A percentile compares a stretch with the other conserved stretches of the same genome.
These are phyloP conservation scores for Mallotus japonicus DNA, from an alignment of 441 rosid genomes.

Conservation along the genomic window DNA sequence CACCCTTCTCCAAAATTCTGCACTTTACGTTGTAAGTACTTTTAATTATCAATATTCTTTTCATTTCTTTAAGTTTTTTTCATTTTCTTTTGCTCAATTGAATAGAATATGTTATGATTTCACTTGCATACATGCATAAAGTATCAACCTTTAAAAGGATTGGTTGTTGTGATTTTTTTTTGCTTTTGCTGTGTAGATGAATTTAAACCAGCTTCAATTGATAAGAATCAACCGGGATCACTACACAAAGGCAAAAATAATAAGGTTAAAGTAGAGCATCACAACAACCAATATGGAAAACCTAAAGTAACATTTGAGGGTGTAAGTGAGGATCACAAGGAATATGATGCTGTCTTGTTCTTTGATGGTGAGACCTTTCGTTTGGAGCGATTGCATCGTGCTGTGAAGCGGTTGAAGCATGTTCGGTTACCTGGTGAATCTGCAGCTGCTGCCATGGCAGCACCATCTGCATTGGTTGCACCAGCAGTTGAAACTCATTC, in stretches of 20 bases:
- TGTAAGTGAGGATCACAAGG: conserved; percentile 71
- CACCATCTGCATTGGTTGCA: conserved; percentile 33
- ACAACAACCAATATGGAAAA: conserved; percentile 71
- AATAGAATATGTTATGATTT: not conserved
- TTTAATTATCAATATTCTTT: not conserved
- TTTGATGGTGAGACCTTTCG: conserved; percentile 69
- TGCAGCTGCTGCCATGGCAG: conserved; percentile 32
- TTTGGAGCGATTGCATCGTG: conserved; percentile 69
- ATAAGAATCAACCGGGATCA: conserved; percentile 60
- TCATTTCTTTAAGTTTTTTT: conserved; percentile 27
- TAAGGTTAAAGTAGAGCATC: conserved; percentile 71
- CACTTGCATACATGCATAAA: not conserved
- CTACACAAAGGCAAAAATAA: conserved; percentile 64
- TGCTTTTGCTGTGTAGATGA: conserved; percentile 43
- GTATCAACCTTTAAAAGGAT: no score
- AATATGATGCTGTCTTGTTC: conserved; percentile 69
- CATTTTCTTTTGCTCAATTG: conserved; percentile 27
- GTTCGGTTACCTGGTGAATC: conserved; percentile 64
- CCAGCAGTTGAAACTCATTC: conserved; percentile 39
- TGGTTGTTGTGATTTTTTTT: not conserved
- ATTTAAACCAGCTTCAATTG: conserved; percentile 81
- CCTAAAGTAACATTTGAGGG: conserved; percentile 70
- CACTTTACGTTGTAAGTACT: conserved; percentile 61
- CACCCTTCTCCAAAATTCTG: conserved; percentile 53
- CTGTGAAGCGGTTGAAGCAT: conserved; percentile 62